Base-by-base conservation (phyloP, 768 basidiomycete species). In the Pholiota microspora region DNA sequence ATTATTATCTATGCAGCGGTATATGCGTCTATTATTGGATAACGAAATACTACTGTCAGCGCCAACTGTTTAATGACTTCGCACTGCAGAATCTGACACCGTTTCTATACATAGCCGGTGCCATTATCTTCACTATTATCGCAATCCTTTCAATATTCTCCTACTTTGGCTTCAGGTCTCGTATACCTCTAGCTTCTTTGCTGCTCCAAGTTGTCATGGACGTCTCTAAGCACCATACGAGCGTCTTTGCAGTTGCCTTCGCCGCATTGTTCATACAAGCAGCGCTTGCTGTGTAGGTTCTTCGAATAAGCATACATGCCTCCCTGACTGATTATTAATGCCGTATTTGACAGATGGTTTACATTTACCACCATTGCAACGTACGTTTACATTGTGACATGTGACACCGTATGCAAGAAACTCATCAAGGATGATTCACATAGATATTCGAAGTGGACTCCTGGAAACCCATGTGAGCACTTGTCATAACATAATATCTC, bases 121-220 rank as follows among this genome's bases (percentile, higher is more conserved):
- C 92, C 2, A 88, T 93, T 62, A 85, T 93, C 55, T 92, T 92
- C 74, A 88, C 89, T 2, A 69, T 93, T 53, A 86, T 94, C 54
- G 88, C 91, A 0, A 57, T 92, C 25, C 67, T 94, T 51, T 91
- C 89, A 1, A 67, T 92, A 7, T 64, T 93, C 12, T 80, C 85
- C 24, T 93, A 93, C 73, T 89, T 77, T 59, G 89, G 84, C 16
- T 86, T 81, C 64, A 76, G 77, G 52, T 78, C 78, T 7, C 85
- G 90, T 27, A 93, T 94, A 49, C 91, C 90, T 0, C 74, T 94
- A 2, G 89, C 90, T 0, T 82, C 88, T 7, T 69, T 93, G 6
- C 78, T 92, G 2, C 78, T 94, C 3, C 89, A 92, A 68, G 84
- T 89, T 23, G 86, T 88, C 6, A 89, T 93, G 77, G 91, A 93